Percentiles rank a stretch among this genome's conserved stretches.
Conservation (phyloP, 1,284 basidiomycete species). For the Melampsora americana region DNA sequence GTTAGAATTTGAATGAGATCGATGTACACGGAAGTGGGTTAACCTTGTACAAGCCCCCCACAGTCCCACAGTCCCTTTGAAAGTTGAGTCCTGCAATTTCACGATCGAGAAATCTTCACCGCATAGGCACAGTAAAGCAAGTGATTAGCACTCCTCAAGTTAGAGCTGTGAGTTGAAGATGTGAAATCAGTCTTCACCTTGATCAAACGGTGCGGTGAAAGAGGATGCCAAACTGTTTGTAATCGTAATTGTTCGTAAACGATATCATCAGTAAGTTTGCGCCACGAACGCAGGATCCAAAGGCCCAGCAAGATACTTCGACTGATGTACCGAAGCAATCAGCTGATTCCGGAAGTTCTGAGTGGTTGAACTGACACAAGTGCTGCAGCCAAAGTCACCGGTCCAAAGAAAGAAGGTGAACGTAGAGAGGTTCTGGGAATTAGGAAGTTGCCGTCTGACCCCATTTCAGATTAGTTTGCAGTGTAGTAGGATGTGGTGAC, state of each 20-base stretch:
- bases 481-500: too few relatives aligned
- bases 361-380: slow-evolving; percentile 15
- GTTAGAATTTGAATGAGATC: neutral
- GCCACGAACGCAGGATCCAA: too few relatives aligned
- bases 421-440: slow-evolving; percentile 30
- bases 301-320: too few relatives aligned
- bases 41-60: slow-evolving; percentile 39
- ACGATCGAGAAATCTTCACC: slow-evolving; percentile 22
- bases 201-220: slow-evolving; percentile 41
- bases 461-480: too few relatives aligned
- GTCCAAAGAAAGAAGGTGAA: slow-evolving; percentile 33
- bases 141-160: too few relatives aligned
- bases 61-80: slow-evolving; percentile 20
- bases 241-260: neutral
- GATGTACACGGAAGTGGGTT: neutral
- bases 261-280: too few relatives aligned
- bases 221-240: slow-evolving; percentile 25
- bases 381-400: slow-evolving; percentile 21
- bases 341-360: too few relatives aligned
- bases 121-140: neutral
- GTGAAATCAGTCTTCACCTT: slow-evolving; percentile 1
- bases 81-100: slow-evolving; percentile 18
- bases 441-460: slow-evolving; percentile 7
- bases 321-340: too few relatives aligned
- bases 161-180: neutral